Evolutionary conservation across 148 eudicot species (phyloP), one percentile per base, ranked within the genome.

Genomic region (Amaranthus cruentus): DNA sequence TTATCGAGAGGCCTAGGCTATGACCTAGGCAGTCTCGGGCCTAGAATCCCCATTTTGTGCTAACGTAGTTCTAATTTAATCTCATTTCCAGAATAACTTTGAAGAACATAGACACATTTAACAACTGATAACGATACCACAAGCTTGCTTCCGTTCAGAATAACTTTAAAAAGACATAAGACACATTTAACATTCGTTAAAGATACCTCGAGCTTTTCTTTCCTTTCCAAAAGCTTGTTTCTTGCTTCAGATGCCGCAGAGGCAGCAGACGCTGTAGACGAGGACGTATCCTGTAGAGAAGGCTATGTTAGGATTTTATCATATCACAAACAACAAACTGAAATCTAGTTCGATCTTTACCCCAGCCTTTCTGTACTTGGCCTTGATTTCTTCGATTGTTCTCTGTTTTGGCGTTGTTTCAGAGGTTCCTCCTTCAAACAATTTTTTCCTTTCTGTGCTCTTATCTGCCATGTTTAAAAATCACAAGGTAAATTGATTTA

Each of bases 191-290:
- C 49, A 73, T 8, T 21, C 69, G 55, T 57, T 49, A 62, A 50
- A 44, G 71, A 10, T 82, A 95, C 98, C 89, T 95, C 96, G 69
- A 95, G 98, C 79, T 95, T 95, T 81, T 91, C 93, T 79, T 78
- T 76, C 69, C 98, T 92, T 73, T 95, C 98, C 42, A 88, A 42
- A 69, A 95, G 98, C 82, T 92, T 95, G 79, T 95, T 84, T 82
- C 82, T 90, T 60, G 98, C 98, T 75, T 92, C 84, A 50, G 85
- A 70, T 69, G 97, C 97, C 68, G 91, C 93, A 77, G 86, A 63
- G 13, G 91, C 79, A 11, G 88, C 93, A 0, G 77, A 74, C 15
- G 63, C 28, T 43, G 92, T 90, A 71, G 91, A 89, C 69, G 83
- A 64, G 28, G 91, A 69, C 12, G 86, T 84, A 87, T 88, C 93